Conservation (phyloP, 2,329 filamentous ascomycete genomes). For the Verticillium tricorpus region DNA sequence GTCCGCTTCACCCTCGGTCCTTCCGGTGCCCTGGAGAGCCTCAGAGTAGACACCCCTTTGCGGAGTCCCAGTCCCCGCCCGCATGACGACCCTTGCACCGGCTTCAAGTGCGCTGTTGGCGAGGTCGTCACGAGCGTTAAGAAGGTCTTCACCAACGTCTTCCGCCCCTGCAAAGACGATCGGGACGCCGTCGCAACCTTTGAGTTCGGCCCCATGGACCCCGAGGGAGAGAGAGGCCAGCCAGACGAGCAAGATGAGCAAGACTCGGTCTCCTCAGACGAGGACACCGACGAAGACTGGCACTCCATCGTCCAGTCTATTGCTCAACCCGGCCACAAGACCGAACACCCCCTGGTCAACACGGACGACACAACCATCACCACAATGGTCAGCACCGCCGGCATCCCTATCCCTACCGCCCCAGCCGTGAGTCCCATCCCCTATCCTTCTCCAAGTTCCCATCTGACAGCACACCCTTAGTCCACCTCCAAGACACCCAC, state of each 20-base stretch:
- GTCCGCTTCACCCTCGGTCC: neutral
- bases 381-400: neutral
- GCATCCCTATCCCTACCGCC: neutral
- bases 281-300: neutral
- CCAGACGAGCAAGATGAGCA: neutral
- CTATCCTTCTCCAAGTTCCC: neutral
- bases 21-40: neutral
- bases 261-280: neutral
- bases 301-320: neutral
- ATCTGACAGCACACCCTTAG: neutral
- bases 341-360: neutral
- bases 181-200: too few relatives aligned
- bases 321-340: neutral
- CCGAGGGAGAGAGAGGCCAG: neutral
- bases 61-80: neutral
- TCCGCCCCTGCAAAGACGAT: neutral
- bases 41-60: neutral
- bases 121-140: neutral
- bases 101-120: neutral
- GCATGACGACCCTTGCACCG: neutral
- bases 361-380: neutral
- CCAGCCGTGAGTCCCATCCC: neutral
- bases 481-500: neutral
- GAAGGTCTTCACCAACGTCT: neutral
- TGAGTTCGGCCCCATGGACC: too few relatives aligned